Evolutionary conservation across 257 asterid species (phyloP).

Genomic region (Anisodus tanguticus): DNA sequence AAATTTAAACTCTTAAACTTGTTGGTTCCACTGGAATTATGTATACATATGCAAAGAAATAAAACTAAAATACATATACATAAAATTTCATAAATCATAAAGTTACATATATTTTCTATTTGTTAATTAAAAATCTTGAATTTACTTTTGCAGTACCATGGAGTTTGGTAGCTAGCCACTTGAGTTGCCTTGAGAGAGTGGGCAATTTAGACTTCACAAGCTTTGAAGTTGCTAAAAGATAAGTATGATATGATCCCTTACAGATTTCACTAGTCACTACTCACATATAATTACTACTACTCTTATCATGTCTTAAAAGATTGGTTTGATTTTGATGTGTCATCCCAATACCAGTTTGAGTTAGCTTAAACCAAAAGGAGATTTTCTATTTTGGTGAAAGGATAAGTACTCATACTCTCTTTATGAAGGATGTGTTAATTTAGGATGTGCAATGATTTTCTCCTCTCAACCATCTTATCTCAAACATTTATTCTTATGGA

Average conservation of each 20-base stretch:
- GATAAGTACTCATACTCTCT: not conserved
- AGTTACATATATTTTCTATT: too few relatives aligned
- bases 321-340: conserved; percentile 10
- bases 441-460: not conserved
- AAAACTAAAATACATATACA: not conserved
- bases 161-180: not conserved
- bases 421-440: not conserved
- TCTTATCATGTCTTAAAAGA: not conserved
- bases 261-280: not conserved
- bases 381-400: conserved; percentile 5
- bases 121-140: not conserved
- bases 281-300: not conserved
- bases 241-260: not conserved
- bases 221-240: not conserved
- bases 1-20: not conserved
- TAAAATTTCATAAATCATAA: not conserved
- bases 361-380: not conserved
- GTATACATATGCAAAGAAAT: not conserved
- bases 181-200: not conserved
- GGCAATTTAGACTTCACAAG: not conserved
- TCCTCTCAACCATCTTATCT: conserved; percentile 16
- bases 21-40: not conserved
- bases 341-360: conserved; percentile 4
- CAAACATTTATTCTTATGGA: conserved; percentile 4
- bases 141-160: not conserved